phyloP scores from a whole-genome alignment of 352 stramenopile species.

The Pythium coloratum region DNA sequence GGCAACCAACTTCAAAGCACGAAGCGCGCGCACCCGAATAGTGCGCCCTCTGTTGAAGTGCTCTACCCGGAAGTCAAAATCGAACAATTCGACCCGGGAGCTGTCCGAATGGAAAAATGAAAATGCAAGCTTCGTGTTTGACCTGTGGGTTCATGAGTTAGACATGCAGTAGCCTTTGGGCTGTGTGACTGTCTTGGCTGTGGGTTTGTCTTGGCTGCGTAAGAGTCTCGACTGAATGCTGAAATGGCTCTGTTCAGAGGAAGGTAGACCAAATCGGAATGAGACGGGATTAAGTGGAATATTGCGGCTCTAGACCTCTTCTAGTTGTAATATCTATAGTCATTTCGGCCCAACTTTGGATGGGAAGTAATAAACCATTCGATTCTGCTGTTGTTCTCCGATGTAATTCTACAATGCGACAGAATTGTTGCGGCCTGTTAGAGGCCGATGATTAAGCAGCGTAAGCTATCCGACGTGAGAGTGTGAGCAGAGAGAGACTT shows the following conservation, averaged over 20 bases:
- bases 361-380: too few species aligned
- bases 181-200: neutral
- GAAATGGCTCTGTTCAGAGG: neutral
- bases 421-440: too few species aligned
- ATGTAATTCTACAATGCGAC: too few species aligned
- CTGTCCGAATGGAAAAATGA: neutral
- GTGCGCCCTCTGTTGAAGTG: slow-evolving; percentile 10
- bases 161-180: neutral
- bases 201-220: neutral
- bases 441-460: too few species aligned
- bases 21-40: slow-evolving; percentile 18
- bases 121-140: neutral
- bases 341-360: too few species aligned
- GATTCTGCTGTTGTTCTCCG: too few species aligned
- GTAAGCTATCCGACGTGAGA: too few species aligned
- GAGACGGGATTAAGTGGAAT: too few species aligned
- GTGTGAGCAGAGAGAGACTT: too few species aligned
- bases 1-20: slow-evolving; percentile 7
- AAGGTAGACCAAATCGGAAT: neutral
- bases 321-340: too few species aligned
- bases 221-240: neutral
- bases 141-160: neutral
- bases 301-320: too few species aligned
- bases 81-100: too few species aligned
- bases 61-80: slow-evolving; percentile 19